Conservation (phyloP, 2,329 filamentous ascomycete genomes). For the Biscogniauxia marginata region DNA sequence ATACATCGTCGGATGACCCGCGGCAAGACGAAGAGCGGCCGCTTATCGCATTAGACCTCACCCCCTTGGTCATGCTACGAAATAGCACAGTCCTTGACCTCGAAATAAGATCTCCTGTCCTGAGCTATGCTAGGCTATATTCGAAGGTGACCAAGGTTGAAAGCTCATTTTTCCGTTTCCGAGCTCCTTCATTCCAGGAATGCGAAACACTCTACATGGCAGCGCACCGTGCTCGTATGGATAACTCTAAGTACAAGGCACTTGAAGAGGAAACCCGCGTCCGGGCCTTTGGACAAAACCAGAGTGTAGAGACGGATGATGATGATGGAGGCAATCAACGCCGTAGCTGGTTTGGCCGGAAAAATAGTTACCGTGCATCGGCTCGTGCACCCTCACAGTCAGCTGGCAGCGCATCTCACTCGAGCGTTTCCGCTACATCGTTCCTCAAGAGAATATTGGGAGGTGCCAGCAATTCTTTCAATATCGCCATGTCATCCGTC, state of each 20-base stretch:
- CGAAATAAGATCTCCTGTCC: slow-evolving; percentile 85
- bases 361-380: slow-evolving; percentile 64
- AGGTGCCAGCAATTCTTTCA: slow-evolving; percentile 71
- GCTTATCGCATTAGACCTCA: slow-evolving; percentile 75
- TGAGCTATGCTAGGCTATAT: slow-evolving; percentile 50
- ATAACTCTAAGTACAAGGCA: slow-evolving; percentile 83
- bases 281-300: slow-evolving; percentile 67
- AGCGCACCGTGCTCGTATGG: slow-evolving; percentile 84
- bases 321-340: slow-evolving; percentile 46
- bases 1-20: slow-evolving; percentile 35
- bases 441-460: slow-evolving; percentile 77
- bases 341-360: slow-evolving; percentile 60
- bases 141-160: slow-evolving; percentile 67
- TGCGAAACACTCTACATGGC: slow-evolving; percentile 80
- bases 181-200: slow-evolving; percentile 72
- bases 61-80: slow-evolving; percentile 84
- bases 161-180: slow-evolving; percentile 81
- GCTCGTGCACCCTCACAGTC: slow-evolving; percentile 63
- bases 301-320: slow-evolving; percentile 48
- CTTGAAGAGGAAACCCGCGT: slow-evolving; percentile 65
- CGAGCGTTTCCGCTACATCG: slow-evolving; percentile 64
- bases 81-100: slow-evolving; percentile 92
- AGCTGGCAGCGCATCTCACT: slow-evolving; percentile 65
- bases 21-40: slow-evolving; percentile 41
- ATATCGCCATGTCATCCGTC: slow-evolving; percentile 77